Conservation (phyloP, 805 yeast species). For the Saccharomycopsis oosterbeekiorum region DNA sequence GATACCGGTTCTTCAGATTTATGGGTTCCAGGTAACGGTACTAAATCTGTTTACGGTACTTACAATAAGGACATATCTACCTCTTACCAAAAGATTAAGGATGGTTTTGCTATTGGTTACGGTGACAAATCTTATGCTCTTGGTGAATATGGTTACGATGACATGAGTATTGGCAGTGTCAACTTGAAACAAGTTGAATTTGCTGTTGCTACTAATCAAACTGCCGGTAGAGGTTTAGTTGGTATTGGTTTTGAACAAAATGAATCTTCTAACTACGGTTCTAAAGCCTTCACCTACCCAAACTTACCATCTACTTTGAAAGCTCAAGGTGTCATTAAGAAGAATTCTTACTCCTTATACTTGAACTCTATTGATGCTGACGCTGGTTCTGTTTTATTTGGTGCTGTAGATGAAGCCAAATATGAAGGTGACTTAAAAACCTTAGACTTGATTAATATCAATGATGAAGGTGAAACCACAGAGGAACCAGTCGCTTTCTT, state of each 20-base stretch:
- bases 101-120: constrained; percentile 32
- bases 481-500: constrained; percentile 41
- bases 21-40: constrained; percentile 22
- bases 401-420: constrained; percentile 60
- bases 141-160: constrained; percentile 35
- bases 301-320: constrained; percentile 27
- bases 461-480: constrained; percentile 24
- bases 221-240: constrained; percentile 34
- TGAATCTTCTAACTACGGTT: constrained; percentile 38
- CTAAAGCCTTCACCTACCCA: constrained; percentile 38
- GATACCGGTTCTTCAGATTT: constrained; percentile 29
- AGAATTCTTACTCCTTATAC: constrained; percentile 51
- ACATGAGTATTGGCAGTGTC: constrained; percentile 15
- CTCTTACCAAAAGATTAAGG: constrained; percentile 27
- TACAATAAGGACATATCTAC: constrained; percentile 27
- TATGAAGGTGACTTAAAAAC: constrained; percentile 43
- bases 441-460: constrained; percentile 41
- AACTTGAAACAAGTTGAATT: constrained; percentile 6
- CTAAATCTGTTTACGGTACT: constrained; percentile 27
- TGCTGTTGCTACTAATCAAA: constrained; percentile 15
- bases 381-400: constrained; percentile 52
- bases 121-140: constrained; percentile 39
- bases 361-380: constrained; percentile 35
- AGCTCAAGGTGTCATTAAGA: constrained; percentile 32
- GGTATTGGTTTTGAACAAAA: constrained; percentile 65